phyloP scores from a whole-genome alignment of 495 filamentous ascomycete species.

The Echria macrotheca region DNA sequence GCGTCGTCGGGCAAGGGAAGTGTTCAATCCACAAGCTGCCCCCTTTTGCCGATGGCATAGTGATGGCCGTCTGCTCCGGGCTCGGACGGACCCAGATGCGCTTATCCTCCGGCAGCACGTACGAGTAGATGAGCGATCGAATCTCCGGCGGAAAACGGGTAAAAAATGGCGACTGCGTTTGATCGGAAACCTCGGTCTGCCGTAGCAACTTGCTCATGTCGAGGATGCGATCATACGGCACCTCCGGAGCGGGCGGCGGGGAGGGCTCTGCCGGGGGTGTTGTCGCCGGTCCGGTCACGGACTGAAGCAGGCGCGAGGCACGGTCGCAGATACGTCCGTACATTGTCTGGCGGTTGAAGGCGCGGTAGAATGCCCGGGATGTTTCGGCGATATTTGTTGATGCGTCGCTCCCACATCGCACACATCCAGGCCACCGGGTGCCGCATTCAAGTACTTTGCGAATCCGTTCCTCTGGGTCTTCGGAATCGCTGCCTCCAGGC shows the following conservation, averaged over 20 bases:
- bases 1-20: not conserved
- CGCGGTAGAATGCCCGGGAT: not conserved
- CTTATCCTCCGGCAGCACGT: not conserved
- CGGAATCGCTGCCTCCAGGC: no score
- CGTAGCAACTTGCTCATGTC: not conserved
- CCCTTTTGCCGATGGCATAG: not conserved
- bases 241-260: not conserved
- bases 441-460: no score
- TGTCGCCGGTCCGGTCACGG: not conserved
- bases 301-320: not conserved
- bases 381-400: not conserved
- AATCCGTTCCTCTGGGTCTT: no score
- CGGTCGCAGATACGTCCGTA: not conserved
- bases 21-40: not conserved
- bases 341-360: not conserved
- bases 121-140: not conserved
- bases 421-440: no score
- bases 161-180: not conserved
- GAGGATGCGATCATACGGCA: not conserved
- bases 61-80: not conserved
- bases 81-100: not conserved
- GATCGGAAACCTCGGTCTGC: not conserved
- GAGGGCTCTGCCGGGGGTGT: not conserved
- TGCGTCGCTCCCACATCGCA: no score
- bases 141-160: constrained; percentile 1